Conservation (phyloP, 441 rosid species). For the Manihot esculenta region DNA sequence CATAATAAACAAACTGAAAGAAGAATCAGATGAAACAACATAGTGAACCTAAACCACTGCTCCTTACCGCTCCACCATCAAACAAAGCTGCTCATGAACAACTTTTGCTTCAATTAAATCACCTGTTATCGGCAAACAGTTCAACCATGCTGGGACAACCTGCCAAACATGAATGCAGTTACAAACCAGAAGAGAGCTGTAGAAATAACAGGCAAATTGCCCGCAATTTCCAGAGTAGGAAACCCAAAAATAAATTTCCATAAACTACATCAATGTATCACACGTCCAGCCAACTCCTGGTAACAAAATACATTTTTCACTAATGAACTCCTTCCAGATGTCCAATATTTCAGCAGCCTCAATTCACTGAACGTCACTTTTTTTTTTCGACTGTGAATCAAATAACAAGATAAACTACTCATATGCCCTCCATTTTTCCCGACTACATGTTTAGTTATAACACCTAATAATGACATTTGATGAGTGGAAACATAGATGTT, state of each 20-base stretch:
- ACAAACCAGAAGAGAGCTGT: not conserved
- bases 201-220: not conserved
- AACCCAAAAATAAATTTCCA: not conserved
- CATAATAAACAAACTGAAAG: not conserved
- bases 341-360: too few species aligned
- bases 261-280: not conserved
- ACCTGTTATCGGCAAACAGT: conserved; percentile 90
- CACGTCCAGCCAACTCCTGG: not conserved
- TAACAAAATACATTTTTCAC: not conserved
- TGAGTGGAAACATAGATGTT: not conserved
- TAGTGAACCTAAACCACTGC: not conserved
- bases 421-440: too few species aligned
- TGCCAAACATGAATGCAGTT: conserved; percentile 24
- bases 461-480: not conserved
- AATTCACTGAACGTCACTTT: too few species aligned
- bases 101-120: conserved; percentile 97
- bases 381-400: too few species aligned
- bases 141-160: conserved; percentile 99
- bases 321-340: not conserved
- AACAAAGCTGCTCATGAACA: conserved; percentile 95
- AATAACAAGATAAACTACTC: too few species aligned
- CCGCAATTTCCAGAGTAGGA: not conserved
- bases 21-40: not conserved
- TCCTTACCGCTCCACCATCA: conserved; percentile 89
- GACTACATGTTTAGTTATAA: not conserved